Percentiles rank a stretch among this genome's conserved stretches.
phyloP scores from a whole-genome alignment of 192 early-diverging fungal species.

The Mortierella claussenii region DNA sequence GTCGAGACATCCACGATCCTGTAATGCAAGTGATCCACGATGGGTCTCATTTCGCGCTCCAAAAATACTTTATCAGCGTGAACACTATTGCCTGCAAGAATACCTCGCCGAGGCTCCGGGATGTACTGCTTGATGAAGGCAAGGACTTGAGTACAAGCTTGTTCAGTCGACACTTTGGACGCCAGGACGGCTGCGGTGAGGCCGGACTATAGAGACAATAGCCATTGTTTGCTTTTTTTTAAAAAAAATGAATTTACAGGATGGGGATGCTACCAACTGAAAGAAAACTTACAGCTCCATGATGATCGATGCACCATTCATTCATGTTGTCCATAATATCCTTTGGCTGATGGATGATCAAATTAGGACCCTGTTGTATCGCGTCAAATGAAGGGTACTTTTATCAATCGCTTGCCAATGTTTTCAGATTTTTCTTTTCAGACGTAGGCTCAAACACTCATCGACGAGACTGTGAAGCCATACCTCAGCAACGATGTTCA shows the following conservation, averaged over 20 bases:
- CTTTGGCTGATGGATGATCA: slow-evolving; percentile 80
- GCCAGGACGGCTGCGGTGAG: slow-evolving; percentile 79
- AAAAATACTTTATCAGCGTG: slow-evolving; percentile 92
- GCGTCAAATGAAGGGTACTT: not conserved
- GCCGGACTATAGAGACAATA: slow-evolving; percentile 65
- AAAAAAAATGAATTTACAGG: too few relatives aligned
- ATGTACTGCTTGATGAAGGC: slow-evolving; percentile 80
- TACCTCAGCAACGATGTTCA: slow-evolving; percentile 85
- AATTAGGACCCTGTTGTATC: slow-evolving; percentile 64
- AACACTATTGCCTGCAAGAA: slow-evolving; percentile 93
- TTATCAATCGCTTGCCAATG: not conserved
- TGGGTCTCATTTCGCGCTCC: slow-evolving; percentile 78
- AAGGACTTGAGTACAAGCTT: slow-evolving; percentile 81
- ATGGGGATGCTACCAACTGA: too few relatives aligned
- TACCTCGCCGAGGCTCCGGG: slow-evolving; percentile 63
- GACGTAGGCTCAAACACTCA: too few relatives aligned
- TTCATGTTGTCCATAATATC: slow-evolving; percentile 88
- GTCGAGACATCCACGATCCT: slow-evolving; percentile 91
- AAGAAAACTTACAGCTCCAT: slow-evolving; percentile 71
- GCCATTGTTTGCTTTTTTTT: not conserved
- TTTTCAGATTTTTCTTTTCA: too few relatives aligned
- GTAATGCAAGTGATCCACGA: slow-evolving; percentile 85
- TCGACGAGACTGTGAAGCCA: not conserved
- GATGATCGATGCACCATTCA: slow-evolving; percentile 90
- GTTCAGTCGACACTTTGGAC: slow-evolving; percentile 68